Evolutionary conservation across 2,329 filamentous ascomycete species (phyloP).

Genomic region (Xylaria sp.): DNA sequence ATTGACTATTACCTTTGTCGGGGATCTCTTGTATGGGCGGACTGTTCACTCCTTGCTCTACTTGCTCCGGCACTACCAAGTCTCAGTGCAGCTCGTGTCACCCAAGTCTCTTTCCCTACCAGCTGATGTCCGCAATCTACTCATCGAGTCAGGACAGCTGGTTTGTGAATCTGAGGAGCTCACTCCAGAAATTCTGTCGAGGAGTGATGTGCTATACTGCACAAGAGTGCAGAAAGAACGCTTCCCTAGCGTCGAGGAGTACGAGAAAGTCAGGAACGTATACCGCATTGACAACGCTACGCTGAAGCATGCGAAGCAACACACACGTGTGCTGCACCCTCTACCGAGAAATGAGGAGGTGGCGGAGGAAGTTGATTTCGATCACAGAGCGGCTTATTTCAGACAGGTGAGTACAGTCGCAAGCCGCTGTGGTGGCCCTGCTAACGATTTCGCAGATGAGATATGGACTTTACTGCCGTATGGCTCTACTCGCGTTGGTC

Average conservation of each 20-base stretch:
- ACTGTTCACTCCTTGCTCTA: conserved; percentile 96
- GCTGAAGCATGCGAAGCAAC: conserved; percentile 88
- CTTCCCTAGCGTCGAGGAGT: conserved; percentile 82
- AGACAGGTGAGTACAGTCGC: conserved; percentile 83
- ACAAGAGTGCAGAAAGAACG: conserved; percentile 97
- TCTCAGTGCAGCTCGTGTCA: conserved; percentile 90
- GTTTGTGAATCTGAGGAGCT: conserved; percentile 79
- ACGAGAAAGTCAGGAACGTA: conserved; percentile 86
- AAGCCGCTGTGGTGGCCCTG: conserved; percentile 47
- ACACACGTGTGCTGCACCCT: conserved; percentile 96
- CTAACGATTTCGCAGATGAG: conserved; percentile 77
- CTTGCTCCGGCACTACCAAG: conserved; percentile 94
- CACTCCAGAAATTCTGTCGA: conserved; percentile 85
- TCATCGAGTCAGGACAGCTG: conserved; percentile 80
- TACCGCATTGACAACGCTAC: conserved; percentile 92
- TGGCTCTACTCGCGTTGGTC: conserved; percentile 95
- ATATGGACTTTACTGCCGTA: conserved; percentile 97
- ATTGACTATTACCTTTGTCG: conserved; percentile 93
- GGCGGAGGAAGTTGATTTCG: conserved; percentile 95
- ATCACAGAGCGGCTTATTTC: conserved; percentile 96
- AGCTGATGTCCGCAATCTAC: conserved; percentile 74
- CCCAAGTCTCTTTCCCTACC: conserved; percentile 84
- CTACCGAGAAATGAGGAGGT: conserved; percentile 94
- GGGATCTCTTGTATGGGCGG: conserved; percentile 91
- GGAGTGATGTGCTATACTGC: conserved; percentile 94